Evolutionary conservation across 768 basidiomycete genomes (phyloP).

Genomic region (Lentinus tigrinus): DNA sequence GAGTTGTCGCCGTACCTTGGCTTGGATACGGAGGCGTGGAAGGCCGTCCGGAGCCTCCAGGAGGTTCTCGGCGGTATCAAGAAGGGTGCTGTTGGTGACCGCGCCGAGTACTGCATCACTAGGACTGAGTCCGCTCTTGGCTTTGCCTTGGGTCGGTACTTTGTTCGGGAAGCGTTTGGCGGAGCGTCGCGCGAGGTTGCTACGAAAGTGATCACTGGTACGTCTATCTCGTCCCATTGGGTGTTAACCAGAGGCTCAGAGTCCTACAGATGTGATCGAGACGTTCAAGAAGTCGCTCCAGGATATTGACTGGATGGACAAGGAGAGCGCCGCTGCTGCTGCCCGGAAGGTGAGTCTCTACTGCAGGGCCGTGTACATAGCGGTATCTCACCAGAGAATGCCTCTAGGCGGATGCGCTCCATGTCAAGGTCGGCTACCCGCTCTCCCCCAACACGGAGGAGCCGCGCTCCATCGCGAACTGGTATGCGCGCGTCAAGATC

Average conservation of each 20-base stretch:
- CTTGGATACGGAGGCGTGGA: conserved; percentile 73
- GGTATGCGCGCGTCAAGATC: conserved; percentile 72
- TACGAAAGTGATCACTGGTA: conserved; percentile 79
- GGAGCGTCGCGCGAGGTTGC: conserved; percentile 79
- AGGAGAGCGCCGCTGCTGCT: conserved; percentile 75
- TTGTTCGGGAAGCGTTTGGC: conserved; percentile 80
- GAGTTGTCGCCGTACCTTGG: conserved; percentile 71
- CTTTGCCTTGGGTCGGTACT: conserved; percentile 88
- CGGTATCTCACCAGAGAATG: conserved; percentile 5
- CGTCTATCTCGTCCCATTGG: conserved; percentile 7
- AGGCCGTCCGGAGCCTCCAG: conserved; percentile 64
- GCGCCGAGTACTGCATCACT: conserved; percentile 80
- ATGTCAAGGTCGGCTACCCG: conserved; percentile 93
- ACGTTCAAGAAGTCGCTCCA: conserved; percentile 80
- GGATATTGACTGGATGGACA: conserved; percentile 89
- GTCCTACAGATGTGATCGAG: conserved; percentile 61
- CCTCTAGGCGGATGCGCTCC: conserved; percentile 70
- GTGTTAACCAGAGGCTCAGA: background rate
- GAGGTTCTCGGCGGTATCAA: conserved; percentile 82
- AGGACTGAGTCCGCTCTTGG: conserved; percentile 74
- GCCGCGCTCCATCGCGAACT: conserved; percentile 65
- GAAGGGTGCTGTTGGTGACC: conserved; percentile 80
- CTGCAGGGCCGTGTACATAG: background rate
- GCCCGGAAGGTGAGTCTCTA: conserved; percentile 65
- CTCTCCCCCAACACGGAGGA: conserved; percentile 77